A percentile compares a stretch with the other conserved stretches of the same genome.
Evolutionary conservation across 2,329 filamentous ascomycete genomes (phyloP).

Genomic region (Penicillium concentricum): DNA sequence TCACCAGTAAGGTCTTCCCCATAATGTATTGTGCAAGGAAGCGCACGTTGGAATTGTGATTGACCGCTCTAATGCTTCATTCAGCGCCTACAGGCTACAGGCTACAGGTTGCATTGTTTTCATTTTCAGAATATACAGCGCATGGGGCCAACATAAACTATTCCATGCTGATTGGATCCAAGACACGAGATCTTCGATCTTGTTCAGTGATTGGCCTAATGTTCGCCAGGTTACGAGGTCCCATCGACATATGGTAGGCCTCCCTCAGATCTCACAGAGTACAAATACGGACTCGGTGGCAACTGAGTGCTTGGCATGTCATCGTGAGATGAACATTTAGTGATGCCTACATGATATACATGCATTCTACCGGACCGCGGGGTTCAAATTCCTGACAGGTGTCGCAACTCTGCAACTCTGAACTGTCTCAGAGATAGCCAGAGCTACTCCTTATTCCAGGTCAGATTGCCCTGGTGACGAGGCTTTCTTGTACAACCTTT

Average conservation of each 20-base stretch:
- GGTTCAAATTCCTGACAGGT: neutral
- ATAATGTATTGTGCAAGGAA: conserved; percentile 2
- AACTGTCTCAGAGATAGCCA: neutral
- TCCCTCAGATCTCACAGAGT: conserved; percentile 9
- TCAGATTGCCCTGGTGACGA: neutral
- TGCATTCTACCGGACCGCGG: neutral
- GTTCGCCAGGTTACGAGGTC: conserved; percentile 2
- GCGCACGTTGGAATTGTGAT: neutral
- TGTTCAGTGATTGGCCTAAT: conserved; percentile 12
- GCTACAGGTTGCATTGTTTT: neutral
- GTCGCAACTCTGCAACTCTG: neutral
- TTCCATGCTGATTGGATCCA: conserved; percentile 10
- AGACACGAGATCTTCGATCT: neutral
- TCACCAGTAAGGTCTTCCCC: neutral
- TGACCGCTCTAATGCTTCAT: neutral
- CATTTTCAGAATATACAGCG: neutral
- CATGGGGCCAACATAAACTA: neutral
- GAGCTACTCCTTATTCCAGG: neutral
- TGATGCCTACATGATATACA: neutral
- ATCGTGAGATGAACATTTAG: neutral
- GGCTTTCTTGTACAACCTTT: neutral
- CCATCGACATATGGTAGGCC: neutral
- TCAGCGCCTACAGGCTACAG: neutral
- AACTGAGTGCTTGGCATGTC: neutral
- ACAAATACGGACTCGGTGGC: neutral